Evolutionary conservation across 2,329 filamentous ascomycete genomes (phyloP), one percentile per base, ranked within the genome.

Genomic region (Colletotrichum scovillei): DNA sequence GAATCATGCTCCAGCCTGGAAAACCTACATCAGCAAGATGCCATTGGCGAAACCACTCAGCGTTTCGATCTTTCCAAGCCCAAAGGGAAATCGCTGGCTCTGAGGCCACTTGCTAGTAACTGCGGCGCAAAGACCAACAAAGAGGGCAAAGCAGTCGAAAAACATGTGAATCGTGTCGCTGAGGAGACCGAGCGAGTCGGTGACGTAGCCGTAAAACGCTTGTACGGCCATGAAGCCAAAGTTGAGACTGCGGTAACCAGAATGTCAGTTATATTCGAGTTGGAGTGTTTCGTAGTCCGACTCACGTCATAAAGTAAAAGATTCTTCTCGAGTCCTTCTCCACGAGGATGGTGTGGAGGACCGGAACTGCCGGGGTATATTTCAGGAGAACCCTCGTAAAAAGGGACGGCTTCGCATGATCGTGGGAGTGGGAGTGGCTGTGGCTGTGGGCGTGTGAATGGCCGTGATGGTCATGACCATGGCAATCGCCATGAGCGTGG

Each of bases 121-220:
- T 1, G 96, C 93, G 32, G 97, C 97, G 77, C 96, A 93, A 11
- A 99, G 87, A 12, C 97, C 97, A 46, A 99, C 95, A 1, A 94
- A 91, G 32, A 99, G 88, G 24, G 96, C 97, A 46, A 98, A 92
- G 77, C 97, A 99, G 83, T 99, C 97, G 78, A 99, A 98, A 79
- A 99, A 96, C 97, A 99, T 99, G 84, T 99, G 97, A 75, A 99
- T 97, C 79, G 95, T 98, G 83, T 99, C 97, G 77, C 95, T 98
- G 22, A 99, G 90, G n/a, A 99, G 88, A 3, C 97, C 97, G 5
- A 99, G 86, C 0, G 97, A 99, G 77, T 97, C 95, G 4, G 95
- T 98, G 12, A 97, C 85, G 78, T 97, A 97, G 62, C 97, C 97
- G 79, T 99, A 99, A 74, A 96, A 95, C 53, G 95, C 93, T 79